phyloP scores from a whole-genome alignment of 1,139 yeast species.

The Debaryomyces sp. region DNA sequence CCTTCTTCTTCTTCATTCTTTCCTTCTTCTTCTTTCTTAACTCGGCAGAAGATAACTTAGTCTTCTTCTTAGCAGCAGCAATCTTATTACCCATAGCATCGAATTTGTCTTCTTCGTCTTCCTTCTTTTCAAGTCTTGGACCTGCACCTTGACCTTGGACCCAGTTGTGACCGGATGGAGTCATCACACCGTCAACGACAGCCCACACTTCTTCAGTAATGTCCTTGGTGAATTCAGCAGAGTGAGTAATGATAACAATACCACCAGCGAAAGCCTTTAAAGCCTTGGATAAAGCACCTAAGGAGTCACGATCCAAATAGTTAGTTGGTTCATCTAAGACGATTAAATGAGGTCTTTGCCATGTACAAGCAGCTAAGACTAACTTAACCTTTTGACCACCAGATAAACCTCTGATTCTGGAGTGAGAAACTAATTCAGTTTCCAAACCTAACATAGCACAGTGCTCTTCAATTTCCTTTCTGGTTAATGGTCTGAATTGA shows the following conservation, averaged over 20 bases:
- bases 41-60: conserved; percentile 97
- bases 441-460: conserved; percentile 99
- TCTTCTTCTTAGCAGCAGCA: conserved; percentile 93
- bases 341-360: conserved; percentile 99
- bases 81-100: conserved; percentile 99
- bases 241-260: conserved; percentile 98
- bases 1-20: conserved; percentile 99
- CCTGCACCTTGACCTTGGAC: conserved; percentile 99
- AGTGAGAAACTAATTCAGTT: conserved; percentile 98
- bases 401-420: conserved; percentile 99
- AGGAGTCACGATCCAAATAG: conserved; percentile 98
- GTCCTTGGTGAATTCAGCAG: conserved; percentile 99
- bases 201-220: conserved; percentile 99
- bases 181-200: conserved; percentile 95
- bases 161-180: conserved; percentile 99
- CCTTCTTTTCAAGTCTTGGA: conserved; percentile 97
- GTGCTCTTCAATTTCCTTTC: conserved; percentile 99
- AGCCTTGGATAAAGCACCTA: conserved; percentile 99
- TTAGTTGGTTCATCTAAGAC: conserved; percentile 99
- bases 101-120: conserved; percentile 96
- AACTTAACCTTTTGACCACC: conserved; percentile 99
- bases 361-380: conserved; percentile 99
- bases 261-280: conserved; percentile 99
- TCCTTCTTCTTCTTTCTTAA: conserved; percentile 99
- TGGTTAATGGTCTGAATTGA: conserved; percentile 99